Evolutionary conservation across 345 rosid species (phyloP).

Genomic region (Eucalyptus sp.): DNA sequence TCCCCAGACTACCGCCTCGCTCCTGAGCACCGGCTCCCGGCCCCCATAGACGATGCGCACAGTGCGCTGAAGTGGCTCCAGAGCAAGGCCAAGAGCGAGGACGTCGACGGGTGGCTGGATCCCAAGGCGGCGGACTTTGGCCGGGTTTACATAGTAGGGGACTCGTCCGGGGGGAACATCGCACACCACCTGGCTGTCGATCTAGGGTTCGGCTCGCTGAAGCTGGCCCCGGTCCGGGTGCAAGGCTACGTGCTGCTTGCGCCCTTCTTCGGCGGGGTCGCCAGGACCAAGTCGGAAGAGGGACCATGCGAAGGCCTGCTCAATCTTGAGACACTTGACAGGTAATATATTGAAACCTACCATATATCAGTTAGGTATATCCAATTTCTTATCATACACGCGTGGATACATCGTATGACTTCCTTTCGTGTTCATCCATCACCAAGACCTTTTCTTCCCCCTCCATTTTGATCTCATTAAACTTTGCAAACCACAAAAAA

Average conservation of each 20-base stretch:
- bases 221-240: constrained; percentile 44
- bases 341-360: constrained; percentile 13
- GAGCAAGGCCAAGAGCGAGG: constrained; percentile 20
- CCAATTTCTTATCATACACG: background rate
- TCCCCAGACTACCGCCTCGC: constrained; percentile 76
- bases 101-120: constrained; percentile 22
- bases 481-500: background rate
- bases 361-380: background rate
- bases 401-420: background rate
- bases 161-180: constrained; percentile 89
- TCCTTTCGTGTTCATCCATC: background rate
- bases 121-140: constrained; percentile 37
- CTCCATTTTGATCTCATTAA: background rate
- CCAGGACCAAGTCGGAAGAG: constrained; percentile 61
- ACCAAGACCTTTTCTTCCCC: background rate
- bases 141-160: constrained; percentile 56
- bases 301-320: constrained; percentile 55
- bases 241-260: constrained; percentile 71
- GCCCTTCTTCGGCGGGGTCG: constrained; percentile 84
- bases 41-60: constrained; percentile 54
- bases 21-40: constrained; percentile 76
- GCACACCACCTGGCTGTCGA: constrained; percentile 70
- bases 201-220: constrained; percentile 23
- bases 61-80: constrained; percentile 36
- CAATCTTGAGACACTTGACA: constrained; percentile 63